phyloP scores from a whole-genome alignment of 306 rosid genomes.

The Delonix regia region DNA sequence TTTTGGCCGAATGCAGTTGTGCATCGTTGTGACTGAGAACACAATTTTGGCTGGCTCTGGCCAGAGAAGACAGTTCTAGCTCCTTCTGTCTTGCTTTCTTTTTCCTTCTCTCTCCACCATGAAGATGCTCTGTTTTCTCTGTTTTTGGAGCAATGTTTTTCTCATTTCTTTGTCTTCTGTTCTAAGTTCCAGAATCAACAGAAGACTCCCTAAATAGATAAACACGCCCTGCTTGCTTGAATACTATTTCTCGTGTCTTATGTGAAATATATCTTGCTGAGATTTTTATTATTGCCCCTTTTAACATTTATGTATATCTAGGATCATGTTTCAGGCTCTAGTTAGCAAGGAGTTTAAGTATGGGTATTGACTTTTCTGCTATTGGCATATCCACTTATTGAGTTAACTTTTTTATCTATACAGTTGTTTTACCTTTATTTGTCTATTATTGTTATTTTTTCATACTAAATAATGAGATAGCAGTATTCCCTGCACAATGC shows the following conservation, averaged over 20 bases:
- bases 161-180: too few species aligned
- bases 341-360: neutral
- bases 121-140: neutral
- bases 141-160: neutral
- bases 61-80: neutral
- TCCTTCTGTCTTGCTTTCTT: neutral
- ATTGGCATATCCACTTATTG: neutral
- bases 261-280: neutral
- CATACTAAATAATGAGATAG: neutral
- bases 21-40: neutral
- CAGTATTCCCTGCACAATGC: neutral
- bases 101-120: neutral
- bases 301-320: neutral
- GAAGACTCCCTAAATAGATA: neutral
- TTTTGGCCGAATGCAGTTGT: neutral
- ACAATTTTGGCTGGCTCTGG: neutral
- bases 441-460: neutral
- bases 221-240: neutral
- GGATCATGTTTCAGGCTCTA: neutral
- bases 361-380: neutral
- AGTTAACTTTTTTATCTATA: neutral
- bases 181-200: neutral
- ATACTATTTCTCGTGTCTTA: neutral
- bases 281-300: neutral
- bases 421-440: neutral